Evolutionary conservation across 768 basidiomycete species (phyloP).

Genomic region (Mycena sanguinolenta): DNA sequence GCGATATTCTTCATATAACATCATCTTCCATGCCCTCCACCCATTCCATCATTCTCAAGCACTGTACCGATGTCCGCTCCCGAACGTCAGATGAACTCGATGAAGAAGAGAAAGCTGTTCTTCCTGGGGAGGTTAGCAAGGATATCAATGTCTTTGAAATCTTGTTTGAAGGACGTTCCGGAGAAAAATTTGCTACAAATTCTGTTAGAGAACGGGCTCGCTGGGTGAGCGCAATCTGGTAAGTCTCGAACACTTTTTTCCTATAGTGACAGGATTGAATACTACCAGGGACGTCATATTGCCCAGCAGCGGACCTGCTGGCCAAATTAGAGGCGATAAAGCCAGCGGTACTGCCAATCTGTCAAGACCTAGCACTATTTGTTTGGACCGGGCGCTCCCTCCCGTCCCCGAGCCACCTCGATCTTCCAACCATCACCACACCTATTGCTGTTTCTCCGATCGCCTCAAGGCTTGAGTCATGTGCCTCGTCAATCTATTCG

Average conservation of each 20-base stretch:
- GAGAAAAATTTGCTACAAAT: constrained; percentile 73
- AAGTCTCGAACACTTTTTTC: constrained; percentile 34
- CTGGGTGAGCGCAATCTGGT: constrained; percentile 86
- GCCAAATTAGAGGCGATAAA: neutral
- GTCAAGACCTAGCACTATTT: constrained; percentile 40
- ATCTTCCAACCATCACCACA: constrained; percentile 36
- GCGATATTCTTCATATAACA: constrained; percentile 39
- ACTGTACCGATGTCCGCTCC: constrained; percentile 77
- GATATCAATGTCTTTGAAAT: constrained; percentile 75
- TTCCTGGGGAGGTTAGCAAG: constrained; percentile 54
- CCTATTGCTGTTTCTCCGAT: constrained; percentile 41
- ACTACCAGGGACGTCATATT: constrained; percentile 67
- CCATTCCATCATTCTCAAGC: constrained; percentile 61
- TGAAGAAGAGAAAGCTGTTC: constrained; percentile 56
- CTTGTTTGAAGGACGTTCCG: constrained; percentile 63
- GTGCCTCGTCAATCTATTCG: constrained; percentile 41
- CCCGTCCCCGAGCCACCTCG: constrained; percentile 42
- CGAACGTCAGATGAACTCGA: constrained; percentile 58
- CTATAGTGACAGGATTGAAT: neutral
- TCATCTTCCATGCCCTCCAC: constrained; percentile 45
- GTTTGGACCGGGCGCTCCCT: constrained; percentile 49
- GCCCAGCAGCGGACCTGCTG: constrained; percentile 31
- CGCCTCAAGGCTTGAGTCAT: constrained; percentile 40
- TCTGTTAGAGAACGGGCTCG: constrained; percentile 74
- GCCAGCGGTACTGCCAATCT: neutral